phyloP scores from a whole-genome alignment of 2,329 filamentous ascomycete genomes.

The Aspergillus vadensis region DNA sequence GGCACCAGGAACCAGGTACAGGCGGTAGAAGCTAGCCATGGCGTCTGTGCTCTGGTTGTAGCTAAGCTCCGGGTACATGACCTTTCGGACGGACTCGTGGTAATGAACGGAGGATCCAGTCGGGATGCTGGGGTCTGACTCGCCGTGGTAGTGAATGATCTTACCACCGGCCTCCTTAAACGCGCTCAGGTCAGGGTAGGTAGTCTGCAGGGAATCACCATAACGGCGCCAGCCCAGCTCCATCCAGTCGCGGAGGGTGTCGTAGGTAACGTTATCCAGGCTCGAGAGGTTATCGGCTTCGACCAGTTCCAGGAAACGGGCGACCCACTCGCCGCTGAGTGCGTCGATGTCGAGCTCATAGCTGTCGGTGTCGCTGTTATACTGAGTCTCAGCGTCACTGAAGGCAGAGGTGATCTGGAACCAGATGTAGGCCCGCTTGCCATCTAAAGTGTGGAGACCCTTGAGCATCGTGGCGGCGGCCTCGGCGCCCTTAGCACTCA shows the following conservation, averaged over 20 bases:
- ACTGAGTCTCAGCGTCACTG: slow-evolving; percentile 27
- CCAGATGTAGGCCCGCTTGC: slow-evolving; percentile 45
- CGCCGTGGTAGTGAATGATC: too few species aligned
- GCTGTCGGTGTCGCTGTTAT: slow-evolving; percentile 29
- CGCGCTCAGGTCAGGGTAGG: too few species aligned
- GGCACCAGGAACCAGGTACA: slow-evolving; percentile 58
- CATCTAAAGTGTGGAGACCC: slow-evolving; percentile 46
- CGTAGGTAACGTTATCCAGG: slow-evolving; percentile 56
- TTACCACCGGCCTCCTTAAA: too few species aligned
- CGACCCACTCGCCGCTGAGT: slow-evolving; percentile 43
- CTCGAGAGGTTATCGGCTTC: slow-evolving; percentile 42
- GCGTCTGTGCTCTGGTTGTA: slow-evolving; percentile 44
- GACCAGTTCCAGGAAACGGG: slow-evolving; percentile 31
- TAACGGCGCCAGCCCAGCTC: slow-evolving; percentile 20
- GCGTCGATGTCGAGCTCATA: slow-evolving; percentile 35
- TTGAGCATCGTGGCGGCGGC: slow-evolving; percentile 41
- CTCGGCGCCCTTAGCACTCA: slow-evolving; percentile 30
- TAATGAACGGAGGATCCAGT: too few species aligned
- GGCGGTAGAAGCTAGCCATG: slow-evolving; percentile 57
- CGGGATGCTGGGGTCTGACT: too few species aligned
- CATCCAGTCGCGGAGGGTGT: slow-evolving; percentile 59
- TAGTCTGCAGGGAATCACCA: too few species aligned
- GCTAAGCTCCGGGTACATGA: slow-evolving; percentile 51
- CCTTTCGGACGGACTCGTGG: too few species aligned
- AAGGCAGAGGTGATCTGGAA: slow-evolving; percentile 33